These are phyloP conservation scores for Prunus kanzakura DNA, from an alignment of 306 rosid genomes.

Conservation along the genomic window DNA sequence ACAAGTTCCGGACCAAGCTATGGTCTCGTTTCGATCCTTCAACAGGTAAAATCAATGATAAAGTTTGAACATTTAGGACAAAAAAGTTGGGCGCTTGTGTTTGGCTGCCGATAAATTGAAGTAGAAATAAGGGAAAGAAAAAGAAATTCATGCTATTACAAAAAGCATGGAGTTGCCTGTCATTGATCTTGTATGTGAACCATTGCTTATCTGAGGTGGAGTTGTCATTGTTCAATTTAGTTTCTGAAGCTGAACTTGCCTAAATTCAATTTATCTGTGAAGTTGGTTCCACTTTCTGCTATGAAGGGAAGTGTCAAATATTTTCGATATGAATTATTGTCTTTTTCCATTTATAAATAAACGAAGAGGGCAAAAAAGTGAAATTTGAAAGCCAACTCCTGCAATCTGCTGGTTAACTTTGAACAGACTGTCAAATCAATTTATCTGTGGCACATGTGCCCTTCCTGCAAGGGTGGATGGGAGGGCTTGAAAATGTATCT, in stretches of 20 bases:
- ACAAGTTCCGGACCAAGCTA: slow-evolving; percentile 69
- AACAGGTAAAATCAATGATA: slow-evolving; percentile 41
- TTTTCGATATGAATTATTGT: neutral
- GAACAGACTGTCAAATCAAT: neutral
- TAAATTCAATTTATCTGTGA: neutral
- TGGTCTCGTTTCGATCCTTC: slow-evolving; percentile 91
- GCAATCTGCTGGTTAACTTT: neutral
- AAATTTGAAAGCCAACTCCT: neutral
- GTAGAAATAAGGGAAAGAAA: neutral
- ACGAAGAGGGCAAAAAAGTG: neutral
- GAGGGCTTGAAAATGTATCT: neutral
- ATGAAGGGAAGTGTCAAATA: neutral
- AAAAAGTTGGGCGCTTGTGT: neutral
- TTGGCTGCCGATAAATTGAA: neutral
- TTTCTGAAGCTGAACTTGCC: neutral
- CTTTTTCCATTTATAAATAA: neutral
- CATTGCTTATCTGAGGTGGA: neutral
- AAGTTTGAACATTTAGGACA: neutral
- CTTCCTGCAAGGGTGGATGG: neutral
- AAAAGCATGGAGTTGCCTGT: too few species aligned
- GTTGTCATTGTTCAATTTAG: slow-evolving; percentile 2
- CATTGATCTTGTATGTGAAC: neutral
- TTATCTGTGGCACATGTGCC: neutral
- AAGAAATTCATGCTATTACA: neutral
- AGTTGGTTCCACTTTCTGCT: neutral